phyloP scores from a whole-genome alignment of 805 yeast genomes.

The Sugiyamaella smithiae region DNA sequence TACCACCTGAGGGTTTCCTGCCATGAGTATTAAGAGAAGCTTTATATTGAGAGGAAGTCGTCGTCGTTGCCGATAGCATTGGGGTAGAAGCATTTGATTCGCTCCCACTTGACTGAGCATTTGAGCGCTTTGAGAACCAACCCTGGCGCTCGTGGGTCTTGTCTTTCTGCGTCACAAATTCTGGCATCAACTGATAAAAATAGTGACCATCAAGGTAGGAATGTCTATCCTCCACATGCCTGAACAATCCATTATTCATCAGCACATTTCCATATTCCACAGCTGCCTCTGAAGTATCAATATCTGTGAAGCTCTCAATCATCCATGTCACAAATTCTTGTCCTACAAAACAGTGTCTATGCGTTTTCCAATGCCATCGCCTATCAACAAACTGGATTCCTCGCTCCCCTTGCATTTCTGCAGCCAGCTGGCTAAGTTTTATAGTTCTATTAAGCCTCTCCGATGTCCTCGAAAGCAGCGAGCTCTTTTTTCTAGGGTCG shows the following conservation, averaged over 20 bases:
- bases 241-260: conserved; percentile 68
- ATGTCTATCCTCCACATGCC: conserved; percentile 82
- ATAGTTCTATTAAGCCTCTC: conserved; percentile 48
- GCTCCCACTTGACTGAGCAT: conserved; percentile 3
- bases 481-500: conserved; percentile 37
- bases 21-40: background rate
- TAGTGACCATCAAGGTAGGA: conserved; percentile 90
- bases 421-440: conserved; percentile 52
- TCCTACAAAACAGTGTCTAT: conserved; percentile 77
- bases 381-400: conserved; percentile 73
- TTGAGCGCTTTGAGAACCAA: conserved; percentile 23
- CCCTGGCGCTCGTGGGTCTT: conserved; percentile 24
- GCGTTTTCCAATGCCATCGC: conserved; percentile 86
- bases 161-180: conserved; percentile 39
- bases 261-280: conserved; percentile 71
- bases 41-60: background rate
- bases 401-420: conserved; percentile 60
- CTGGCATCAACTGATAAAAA: conserved; percentile 69
- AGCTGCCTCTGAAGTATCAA: conserved; percentile 80
- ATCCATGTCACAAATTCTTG: conserved; percentile 86
- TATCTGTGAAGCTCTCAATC: conserved; percentile 71
- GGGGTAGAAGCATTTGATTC: background rate
- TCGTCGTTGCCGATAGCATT: conserved; percentile 1
- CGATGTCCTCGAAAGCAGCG: conserved; percentile 33
- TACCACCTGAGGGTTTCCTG: conserved; percentile 10